phyloP scores from a whole-genome alignment of 345 rosid species.

The Odontarrhena argentea region DNA sequence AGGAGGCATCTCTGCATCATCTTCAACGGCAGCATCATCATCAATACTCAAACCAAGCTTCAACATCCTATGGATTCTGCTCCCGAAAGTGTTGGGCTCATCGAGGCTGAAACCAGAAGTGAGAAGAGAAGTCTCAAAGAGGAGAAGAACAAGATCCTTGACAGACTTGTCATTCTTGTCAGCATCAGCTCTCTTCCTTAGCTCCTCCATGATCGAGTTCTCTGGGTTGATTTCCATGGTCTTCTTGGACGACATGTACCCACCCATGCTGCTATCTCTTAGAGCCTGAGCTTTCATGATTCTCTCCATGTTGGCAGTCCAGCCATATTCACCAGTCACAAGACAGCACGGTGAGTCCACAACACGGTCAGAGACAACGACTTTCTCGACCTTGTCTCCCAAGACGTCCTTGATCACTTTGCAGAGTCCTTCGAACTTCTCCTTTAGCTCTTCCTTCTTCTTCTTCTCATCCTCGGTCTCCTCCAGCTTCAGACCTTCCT shows the following conservation, averaged over 20 bases:
- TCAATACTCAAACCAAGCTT: conserved; percentile 88
- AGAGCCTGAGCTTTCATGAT: conserved; percentile 92
- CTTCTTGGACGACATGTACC: conserved; percentile 88
- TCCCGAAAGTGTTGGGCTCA: conserved; percentile 90
- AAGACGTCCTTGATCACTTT: conserved; percentile 84
- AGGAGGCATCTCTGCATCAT: conserved; percentile 72
- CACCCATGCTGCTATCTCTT: conserved; percentile 87
- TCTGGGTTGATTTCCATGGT: conserved; percentile 89
- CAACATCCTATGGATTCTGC: conserved; percentile 89
- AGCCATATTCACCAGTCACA: conserved; percentile 82
- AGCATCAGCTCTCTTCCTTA: conserved; percentile 79
- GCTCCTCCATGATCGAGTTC: conserved; percentile 85
- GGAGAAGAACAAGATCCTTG: conserved; percentile 76
- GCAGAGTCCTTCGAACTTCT: conserved; percentile 82
- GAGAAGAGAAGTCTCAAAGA: conserved; percentile 78
- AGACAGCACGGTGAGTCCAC: conserved; percentile 92
- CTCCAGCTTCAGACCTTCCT: conserved; percentile 79
- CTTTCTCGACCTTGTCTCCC: conserved; percentile 85
- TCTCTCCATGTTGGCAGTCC: conserved; percentile 96
- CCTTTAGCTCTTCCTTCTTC: conserved; percentile 62
- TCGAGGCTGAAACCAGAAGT: conserved; percentile 92
- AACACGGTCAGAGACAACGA: conserved; percentile 79
- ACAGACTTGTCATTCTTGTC: conserved; percentile 91
- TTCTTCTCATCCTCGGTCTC: conserved; percentile 82
- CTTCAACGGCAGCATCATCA: conserved; percentile 58